A percentile compares a stretch with the other conserved stretches of the same genome.
Conservation (phyloP, 306 rosid genomes). For the Vigna nakashimae region DNA sequence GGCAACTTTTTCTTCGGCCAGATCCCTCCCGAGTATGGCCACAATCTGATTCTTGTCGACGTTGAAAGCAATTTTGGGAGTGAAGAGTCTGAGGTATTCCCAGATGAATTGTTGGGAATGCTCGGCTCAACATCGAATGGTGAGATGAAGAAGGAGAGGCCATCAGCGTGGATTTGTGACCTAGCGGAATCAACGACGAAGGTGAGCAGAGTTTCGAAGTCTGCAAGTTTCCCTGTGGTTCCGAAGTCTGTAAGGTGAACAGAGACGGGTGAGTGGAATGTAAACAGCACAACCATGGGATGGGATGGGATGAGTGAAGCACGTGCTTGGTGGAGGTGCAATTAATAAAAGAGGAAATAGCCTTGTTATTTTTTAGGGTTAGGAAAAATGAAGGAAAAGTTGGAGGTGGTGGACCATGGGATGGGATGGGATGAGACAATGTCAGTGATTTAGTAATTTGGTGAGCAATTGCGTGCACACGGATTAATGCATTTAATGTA, state of each 20-base stretch:
- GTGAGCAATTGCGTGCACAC: too few species aligned
- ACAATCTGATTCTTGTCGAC: slow-evolving; percentile 41
- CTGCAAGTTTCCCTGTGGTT: background rate
- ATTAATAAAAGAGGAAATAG: too few species aligned
- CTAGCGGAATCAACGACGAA: background rate
- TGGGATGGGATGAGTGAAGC: too few species aligned
- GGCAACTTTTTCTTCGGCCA: too few species aligned
- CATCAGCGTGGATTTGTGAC: slow-evolving; percentile 47
- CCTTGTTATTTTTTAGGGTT: too few species aligned
- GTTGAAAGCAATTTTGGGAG: slow-evolving; percentile 30
- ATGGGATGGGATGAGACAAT: too few species aligned
- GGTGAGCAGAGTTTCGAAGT: background rate
- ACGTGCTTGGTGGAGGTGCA: too few species aligned
- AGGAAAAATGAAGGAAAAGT: too few species aligned
- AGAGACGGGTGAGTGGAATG: background rate
- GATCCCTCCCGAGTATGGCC: slow-evolving; percentile 37
- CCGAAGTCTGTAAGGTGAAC: background rate
- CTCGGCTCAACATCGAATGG: slow-evolving; percentile 40
- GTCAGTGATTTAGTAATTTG: too few species aligned
- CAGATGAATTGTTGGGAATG: slow-evolving; percentile 46
- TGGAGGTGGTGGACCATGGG: too few species aligned
- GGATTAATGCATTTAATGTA: too few species aligned
- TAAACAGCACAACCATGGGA: background rate
- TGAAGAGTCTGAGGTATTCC: slow-evolving; percentile 43
- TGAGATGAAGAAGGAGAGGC: slow-evolving; percentile 59